Base-by-base conservation (phyloP, 805 yeast genomes). In the Candida krabiensis region DNA sequence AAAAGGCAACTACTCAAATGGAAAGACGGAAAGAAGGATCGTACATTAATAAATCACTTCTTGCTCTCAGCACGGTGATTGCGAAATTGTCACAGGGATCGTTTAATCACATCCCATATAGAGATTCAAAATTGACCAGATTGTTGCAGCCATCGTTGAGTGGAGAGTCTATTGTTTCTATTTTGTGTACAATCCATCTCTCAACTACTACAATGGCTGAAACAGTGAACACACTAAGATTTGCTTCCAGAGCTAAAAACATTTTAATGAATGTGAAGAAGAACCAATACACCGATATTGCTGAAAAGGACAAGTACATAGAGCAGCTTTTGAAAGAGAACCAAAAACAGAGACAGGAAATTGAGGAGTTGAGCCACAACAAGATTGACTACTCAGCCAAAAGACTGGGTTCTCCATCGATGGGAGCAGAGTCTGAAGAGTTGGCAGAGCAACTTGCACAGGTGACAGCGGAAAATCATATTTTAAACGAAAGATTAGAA, bases 21-120 rank as follows among this genome's bases (percentile, higher is more conserved):
- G 96, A 87, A 55, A 73, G 98, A 52, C 69, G 97, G 38, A 87
- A 89, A 60, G 99, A 91, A 66, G 99, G 98, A 16, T 77, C 96
- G 0, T 93, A 72, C 56, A 91, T 91, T 58, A 91, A 91, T 67
- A 89, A 89, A 58, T 90, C 97, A 0, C 71, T 91, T 28, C 69
- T 91, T 36, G 95, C 98, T 0, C 71, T 91, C 35, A 89, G 96
- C 5, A 86, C 96, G 1, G 96, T 91, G n/a, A 89, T 91, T 41
- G 79, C 95, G 18, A 82, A 87, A 50, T 68, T 91, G 26, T 70
- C 67, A 12, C 59, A 56, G 31, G 60, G 66, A 33, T 35, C 47
- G 21, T 30, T 49, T 47, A 19, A 53, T 37, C 97, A 93, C 57
- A 77, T 93, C 24, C 97, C 97, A 0, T 91, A 87, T 63, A 70